Evolutionary conservation across 2,329 filamentous ascomycete genomes (phyloP).

Genomic region (Apiospora saccharicola): DNA sequence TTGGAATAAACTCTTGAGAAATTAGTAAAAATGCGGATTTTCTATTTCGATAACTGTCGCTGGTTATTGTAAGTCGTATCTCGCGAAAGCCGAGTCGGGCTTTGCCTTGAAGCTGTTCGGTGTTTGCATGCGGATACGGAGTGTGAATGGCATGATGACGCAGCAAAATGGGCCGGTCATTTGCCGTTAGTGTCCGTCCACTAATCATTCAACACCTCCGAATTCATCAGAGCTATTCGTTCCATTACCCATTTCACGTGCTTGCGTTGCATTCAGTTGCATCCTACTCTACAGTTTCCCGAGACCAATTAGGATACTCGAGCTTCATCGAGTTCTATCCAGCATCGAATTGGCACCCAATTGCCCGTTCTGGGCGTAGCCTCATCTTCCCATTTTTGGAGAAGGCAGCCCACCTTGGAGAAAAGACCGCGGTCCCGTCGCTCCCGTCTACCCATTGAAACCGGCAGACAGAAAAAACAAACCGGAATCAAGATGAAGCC

Average conservation of each 20-base stretch:
- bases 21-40: background rate
- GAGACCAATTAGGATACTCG: background rate
- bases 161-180: constrained; percentile 12
- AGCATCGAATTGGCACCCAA: background rate
- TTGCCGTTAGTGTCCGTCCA: constrained; percentile 14
- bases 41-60: background rate
- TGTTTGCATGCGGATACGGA: constrained; percentile 10
- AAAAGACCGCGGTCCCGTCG: background rate
- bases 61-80: background rate
- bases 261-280: background rate
- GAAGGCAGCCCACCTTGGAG: background rate
- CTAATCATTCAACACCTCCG: background rate
- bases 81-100: background rate
- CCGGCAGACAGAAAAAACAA: constrained; percentile 29
- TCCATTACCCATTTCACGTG: constrained; percentile 1
- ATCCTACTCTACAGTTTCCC: background rate
- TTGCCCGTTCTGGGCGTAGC: background rate
- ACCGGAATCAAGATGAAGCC: constrained; percentile 37
- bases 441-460: background rate
- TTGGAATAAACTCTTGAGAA: background rate
- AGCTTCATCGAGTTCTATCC: background rate
- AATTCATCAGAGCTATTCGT: background rate
- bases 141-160: constrained; percentile 12
- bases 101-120: background rate
- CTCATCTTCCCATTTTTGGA: background rate